Evolutionary conservation across 345 rosid genomes (phyloP).

Genomic region (Firmiana major): DNA sequence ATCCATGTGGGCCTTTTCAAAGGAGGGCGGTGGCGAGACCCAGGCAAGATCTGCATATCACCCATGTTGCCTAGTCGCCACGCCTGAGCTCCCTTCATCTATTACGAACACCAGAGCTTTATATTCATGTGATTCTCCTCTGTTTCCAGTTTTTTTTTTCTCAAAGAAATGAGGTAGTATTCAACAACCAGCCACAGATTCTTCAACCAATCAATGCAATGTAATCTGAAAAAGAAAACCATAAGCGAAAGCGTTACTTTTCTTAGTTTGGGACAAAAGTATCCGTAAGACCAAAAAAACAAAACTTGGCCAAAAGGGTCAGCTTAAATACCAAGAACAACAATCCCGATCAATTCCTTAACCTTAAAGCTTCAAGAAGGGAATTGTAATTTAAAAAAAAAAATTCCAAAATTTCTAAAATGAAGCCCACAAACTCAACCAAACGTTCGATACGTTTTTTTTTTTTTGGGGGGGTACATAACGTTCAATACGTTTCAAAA

Average conservation of each 20-base stretch:
- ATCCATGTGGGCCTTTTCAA: constrained; percentile 82
- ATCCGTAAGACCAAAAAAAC: not conserved
- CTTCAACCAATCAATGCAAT: not conserved
- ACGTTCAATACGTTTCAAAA: not conserved
- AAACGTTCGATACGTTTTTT: too few species aligned
- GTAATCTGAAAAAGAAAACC: constrained; percentile 6
- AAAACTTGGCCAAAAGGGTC: too few species aligned
- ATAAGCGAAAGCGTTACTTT: not conserved
- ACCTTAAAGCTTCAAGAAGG: not conserved
- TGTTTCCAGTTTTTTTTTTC: not conserved
- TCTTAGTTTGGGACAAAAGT: not conserved
- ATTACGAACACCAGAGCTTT: constrained; percentile 35
- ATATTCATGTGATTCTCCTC: constrained; percentile 26
- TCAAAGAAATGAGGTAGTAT: not conserved
- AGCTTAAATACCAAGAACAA: not conserved
- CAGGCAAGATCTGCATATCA: constrained; percentile 62
- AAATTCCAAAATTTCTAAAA: not conserved
- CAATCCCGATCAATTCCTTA: not conserved
- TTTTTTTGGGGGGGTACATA: too few species aligned
- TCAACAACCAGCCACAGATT: not conserved
- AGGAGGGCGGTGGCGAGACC: constrained; percentile 61
- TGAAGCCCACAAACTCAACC: not conserved
- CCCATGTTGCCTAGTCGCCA: constrained; percentile 74
- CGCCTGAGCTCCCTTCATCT: constrained; percentile 49
- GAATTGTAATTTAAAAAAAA: not conserved